Base-by-base conservation (phyloP, 2,329 filamentous ascomycete genomes). In the Monilinia fructigena region DNA sequence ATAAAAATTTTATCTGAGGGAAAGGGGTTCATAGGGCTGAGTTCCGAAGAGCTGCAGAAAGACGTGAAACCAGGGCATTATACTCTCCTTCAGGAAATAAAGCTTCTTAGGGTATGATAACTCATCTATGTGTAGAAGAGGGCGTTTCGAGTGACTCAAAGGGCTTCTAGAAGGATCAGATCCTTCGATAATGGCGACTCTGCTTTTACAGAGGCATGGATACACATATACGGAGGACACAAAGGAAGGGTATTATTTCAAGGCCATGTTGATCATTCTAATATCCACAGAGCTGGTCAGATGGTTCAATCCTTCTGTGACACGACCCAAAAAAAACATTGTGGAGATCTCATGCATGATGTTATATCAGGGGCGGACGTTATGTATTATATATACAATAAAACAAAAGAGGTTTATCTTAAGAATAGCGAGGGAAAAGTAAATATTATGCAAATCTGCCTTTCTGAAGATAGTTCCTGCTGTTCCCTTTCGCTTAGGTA, bases 11-110 rank as follows among this genome's bases (percentile, higher is more conserved):
- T 20, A 23, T 18, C 48, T 18, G 38, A 53, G 35, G 63, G 16
- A 48, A 65, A 60, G 45, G 63, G 55, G 55, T 35, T 60, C 55
- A 53, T 65, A 65, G 63, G 63, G 63, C 63, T 65, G 63, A 65
- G 31, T 60, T 65, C 47, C 55, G 63, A 60, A 31, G 35, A 60
- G 47, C 50, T 65, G 63, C 63, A 65, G 59, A 40, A n/a, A 40
- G 50, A 50, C 16, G 28, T 60, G 58, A 60, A 50, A 60, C 45
- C 58, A 50, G 31, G 31, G 58, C 20, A n/a, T 38, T 38, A 60
- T 60, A 20, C 40, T 60, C 45, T 60, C 26, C 28, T 50, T 50
- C 28, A 20, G 45, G 14, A 48, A 20, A 61, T 40, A 45, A 40
- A 61, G 58, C 58, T 61, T 50, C 58, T 26, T n/a, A 45, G 45